Percentiles rank a stretch among this genome's conserved stretches.
Evolutionary conservation across 176 grass and related monocot species (phyloP).

Genomic region (Hsuehochloa calcarea): DNA sequence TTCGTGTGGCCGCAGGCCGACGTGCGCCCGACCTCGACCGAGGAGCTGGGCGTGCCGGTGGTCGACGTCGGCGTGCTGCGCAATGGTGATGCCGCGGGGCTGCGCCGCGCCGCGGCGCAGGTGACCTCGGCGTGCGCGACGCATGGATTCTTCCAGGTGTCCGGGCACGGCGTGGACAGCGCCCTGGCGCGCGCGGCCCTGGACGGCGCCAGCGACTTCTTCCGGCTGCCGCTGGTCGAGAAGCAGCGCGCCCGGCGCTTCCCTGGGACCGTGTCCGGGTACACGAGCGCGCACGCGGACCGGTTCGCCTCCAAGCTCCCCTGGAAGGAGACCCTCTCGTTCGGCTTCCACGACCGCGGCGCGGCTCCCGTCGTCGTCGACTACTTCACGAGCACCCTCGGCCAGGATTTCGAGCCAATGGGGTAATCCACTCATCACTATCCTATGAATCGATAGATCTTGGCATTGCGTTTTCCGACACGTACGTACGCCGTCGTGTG

Average conservation of each 20-base stretch:
- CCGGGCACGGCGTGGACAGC: conserved; percentile 56
- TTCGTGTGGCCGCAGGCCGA: conserved; percentile 75
- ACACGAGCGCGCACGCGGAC: conserved; percentile 80
- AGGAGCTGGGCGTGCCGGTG: conserved; percentile 52
- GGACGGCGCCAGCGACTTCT: conserved; percentile 54
- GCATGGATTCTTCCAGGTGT: conserved; percentile 93
- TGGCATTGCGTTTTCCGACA: not conserved
- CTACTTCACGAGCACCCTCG: conserved; percentile 74
- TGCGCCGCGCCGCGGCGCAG: conserved; percentile 37
- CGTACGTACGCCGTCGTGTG: not conserved
- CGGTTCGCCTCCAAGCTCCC: conserved; percentile 83
- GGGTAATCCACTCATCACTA: conserved; percentile 41
- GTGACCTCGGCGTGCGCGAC: conserved; percentile 50
- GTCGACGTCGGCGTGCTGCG: conserved; percentile 66
- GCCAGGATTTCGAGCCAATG: conserved; percentile 57
- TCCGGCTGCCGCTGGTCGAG: conserved; percentile 53
- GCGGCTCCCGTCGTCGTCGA: conserved; percentile 44
- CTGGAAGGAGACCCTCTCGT: conserved; percentile 96
- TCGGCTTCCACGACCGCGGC: conserved; percentile 52
- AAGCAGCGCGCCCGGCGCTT: conserved; percentile 59
- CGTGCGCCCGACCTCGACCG: not conserved
- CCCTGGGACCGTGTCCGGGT: conserved; percentile 70
- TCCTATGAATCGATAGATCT: not conserved
- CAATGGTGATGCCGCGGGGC: conserved; percentile 38
- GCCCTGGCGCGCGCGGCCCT: conserved; percentile 42